Conservation (phyloP, 2,329 filamentous ascomycete genomes). For the Aspergillus sp. region DNA sequence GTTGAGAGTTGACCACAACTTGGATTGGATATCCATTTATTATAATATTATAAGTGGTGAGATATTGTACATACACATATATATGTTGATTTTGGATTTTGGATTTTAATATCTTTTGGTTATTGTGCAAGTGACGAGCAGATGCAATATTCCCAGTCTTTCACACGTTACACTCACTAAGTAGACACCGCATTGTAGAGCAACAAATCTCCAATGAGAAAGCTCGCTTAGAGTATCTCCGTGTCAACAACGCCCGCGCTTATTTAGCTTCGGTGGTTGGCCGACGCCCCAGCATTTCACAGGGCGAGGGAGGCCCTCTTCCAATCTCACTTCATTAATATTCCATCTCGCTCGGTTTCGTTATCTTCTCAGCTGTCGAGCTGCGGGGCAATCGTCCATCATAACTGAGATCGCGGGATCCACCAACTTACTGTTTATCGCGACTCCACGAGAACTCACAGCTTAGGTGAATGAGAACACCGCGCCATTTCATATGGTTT, state of each 20-base stretch:
- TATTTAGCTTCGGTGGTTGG: background rate
- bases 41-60: background rate
- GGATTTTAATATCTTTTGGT: background rate
- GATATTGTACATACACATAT: background rate
- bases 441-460: too few relatives aligned
- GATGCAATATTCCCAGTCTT: too few relatives aligned
- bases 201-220: background rate
- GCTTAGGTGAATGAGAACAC: too few relatives aligned
- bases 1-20: too few relatives aligned
- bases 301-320: background rate
- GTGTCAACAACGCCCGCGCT: background rate
- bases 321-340: background rate
- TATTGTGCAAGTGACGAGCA: too few relatives aligned
- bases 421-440: too few relatives aligned
- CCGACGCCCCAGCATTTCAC: background rate
- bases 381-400: too few relatives aligned
- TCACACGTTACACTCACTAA: too few relatives aligned
- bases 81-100: background rate
- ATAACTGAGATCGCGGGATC: too few relatives aligned
- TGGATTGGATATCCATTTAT: background rate
- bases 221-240: background rate
- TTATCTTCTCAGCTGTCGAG: background rate
- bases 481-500: too few relatives aligned
- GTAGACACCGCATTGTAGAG: too few relatives aligned
- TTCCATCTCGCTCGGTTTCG: background rate